Evolutionary conservation across 2,329 filamentous ascomycete genomes (phyloP), one percentile per base, ranked within the genome.

Genomic region (Aschersonia sp.): DNA sequence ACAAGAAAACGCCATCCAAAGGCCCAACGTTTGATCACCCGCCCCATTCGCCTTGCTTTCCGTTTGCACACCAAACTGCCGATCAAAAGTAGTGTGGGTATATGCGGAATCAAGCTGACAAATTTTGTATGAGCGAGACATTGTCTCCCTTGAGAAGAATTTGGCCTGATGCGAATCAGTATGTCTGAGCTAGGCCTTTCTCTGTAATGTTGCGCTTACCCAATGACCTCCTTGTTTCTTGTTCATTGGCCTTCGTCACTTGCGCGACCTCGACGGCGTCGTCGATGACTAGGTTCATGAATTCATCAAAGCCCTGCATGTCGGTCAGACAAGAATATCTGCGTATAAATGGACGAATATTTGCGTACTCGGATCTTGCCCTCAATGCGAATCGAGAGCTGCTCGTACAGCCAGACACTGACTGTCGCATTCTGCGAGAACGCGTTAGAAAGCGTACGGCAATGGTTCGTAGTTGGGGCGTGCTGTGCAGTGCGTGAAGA

Each of bases 201-300:
- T 4, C n/a, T n/a, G 4, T 1, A 42, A 7, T 1, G 12, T 37
- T 75, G 52, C 75, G 22, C 22, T 22, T 22, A 94, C 89, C 90
- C 46, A 96, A 65, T 42, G 80, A 73, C 65, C 86, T 81, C 63
- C 89, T 77, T 55, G 79, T 81, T 68, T 94, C 89, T 55, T 83
- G 79, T 42, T 73, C 64, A 56, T 85, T 83, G 12, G 78, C 81
- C 72, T 94, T 94, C 53, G 85, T 88, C 48, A 86, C 73, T 61
- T 87, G 78, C 64, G 83, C 85, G 43, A 98, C 88, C 68, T 97
- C 90, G 49, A 96, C 80, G 32, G 92, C 92, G 58, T 98, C 88
- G 61, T 98, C 92, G 55, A 95, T 78, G 40, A 97, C 92, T 45
- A 98, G 73, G 70, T 98, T 98, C 89, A 98, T 96, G 70, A 97